Conservation (phyloP, 1,284 basidiomycete genomes). For the Pholiota adiposa region DNA sequence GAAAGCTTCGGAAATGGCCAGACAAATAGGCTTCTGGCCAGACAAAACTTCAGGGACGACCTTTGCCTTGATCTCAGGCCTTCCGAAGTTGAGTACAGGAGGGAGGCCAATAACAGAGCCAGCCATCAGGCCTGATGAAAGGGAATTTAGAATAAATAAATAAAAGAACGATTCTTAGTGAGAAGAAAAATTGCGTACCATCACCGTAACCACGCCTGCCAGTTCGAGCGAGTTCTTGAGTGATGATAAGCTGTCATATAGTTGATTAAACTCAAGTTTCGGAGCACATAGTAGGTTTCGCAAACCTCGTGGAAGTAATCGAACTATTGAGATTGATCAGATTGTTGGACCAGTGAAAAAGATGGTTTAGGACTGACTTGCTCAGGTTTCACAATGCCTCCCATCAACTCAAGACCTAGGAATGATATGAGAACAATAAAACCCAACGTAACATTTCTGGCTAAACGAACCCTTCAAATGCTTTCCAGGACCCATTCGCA, state of each 20-base stretch:
- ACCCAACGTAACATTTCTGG: neutral
- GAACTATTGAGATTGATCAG: constrained; percentile 38
- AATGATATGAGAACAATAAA: neutral
- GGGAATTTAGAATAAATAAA: neutral
- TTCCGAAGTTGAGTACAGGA: constrained; percentile 86
- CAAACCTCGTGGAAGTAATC: constrained; percentile 68
- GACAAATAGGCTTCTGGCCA: constrained; percentile 81
- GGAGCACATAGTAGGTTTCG: neutral
- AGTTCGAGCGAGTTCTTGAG: constrained; percentile 49
- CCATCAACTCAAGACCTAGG: constrained; percentile 65
- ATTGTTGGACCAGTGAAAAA: neutral
- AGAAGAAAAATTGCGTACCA: constrained; percentile 25
- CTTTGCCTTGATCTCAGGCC: constrained; percentile 76
- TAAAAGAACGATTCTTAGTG: too few relatives aligned
- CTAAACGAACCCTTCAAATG: constrained; percentile 62
- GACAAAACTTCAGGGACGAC: constrained; percentile 85
- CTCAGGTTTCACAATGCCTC: constrained; percentile 80
- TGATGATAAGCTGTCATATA: constrained; percentile 43
- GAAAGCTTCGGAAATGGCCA: constrained; percentile 90
- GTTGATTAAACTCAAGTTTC: neutral
- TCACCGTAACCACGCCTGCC: constrained; percentile 44
- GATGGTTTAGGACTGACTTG: constrained; percentile 50
- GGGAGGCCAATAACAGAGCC: constrained; percentile 86
- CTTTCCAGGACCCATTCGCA: constrained; percentile 79
- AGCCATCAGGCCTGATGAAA: constrained; percentile 51